Percentiles rank a stretch among this genome's conserved stretches.
These are phyloP conservation scores for Fraxinus sp. DNA, from an alignment of 305 asterid species.

Conservation along the genomic window DNA sequence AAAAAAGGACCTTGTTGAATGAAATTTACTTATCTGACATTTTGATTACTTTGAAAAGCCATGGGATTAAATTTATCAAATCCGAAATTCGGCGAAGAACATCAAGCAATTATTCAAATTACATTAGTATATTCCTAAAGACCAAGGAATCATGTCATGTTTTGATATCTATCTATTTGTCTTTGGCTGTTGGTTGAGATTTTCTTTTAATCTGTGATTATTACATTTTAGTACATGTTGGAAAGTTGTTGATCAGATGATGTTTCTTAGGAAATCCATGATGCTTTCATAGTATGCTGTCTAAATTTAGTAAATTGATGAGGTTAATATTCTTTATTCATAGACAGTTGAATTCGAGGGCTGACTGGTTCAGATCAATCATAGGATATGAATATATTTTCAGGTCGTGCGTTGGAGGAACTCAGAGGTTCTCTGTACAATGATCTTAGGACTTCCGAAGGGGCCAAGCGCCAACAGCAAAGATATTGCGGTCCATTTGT, in stretches of 20 bases:
- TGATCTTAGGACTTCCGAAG: constrained; percentile 77
- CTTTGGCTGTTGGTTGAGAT: not conserved
- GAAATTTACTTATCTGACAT: not conserved
- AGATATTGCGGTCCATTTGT: constrained; percentile 67
- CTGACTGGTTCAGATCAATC: not conserved
- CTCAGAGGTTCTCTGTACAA: constrained; percentile 67
- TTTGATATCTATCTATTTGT: not conserved
- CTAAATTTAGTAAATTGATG: not conserved
- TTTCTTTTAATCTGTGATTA: not conserved
- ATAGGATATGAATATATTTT: not conserved
- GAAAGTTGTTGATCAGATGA: not conserved
- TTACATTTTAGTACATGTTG: not conserved
- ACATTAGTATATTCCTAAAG: not conserved
- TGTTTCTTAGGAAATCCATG: not conserved
- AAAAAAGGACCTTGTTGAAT: not conserved
- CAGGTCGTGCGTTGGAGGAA: constrained; percentile 84
- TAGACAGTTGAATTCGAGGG: not conserved
- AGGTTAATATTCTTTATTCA: not conserved
- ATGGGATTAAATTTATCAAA: not conserved
- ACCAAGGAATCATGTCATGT: not conserved
- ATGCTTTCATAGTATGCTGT: not conserved
- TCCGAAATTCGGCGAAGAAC: not conserved
- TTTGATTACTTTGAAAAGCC: not conserved
- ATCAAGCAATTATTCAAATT: not conserved
- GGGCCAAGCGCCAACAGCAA: constrained; percentile 82